phyloP scores from a whole-genome alignment of 208 protist genomes.

The Trypanosoma vivax region DNA sequence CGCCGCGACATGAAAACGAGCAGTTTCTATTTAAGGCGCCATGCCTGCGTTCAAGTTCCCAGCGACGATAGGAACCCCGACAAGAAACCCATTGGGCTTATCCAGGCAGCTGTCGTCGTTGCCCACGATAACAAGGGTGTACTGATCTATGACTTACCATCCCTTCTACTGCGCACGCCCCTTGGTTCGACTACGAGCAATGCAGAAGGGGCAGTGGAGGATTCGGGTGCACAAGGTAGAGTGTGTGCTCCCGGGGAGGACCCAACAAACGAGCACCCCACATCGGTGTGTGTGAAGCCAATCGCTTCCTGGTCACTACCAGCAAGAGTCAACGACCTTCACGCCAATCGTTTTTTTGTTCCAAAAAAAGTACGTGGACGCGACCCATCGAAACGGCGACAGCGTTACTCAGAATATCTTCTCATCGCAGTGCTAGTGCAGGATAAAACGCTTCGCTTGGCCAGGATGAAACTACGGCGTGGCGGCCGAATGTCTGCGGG shows the following conservation, averaged over 20 bases:
- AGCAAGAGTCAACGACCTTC: conserved; percentile 68
- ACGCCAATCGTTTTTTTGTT: conserved; percentile 57
- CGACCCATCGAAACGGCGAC: not conserved
- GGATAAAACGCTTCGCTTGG: conserved; percentile 71
- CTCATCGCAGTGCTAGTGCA: conserved; percentile 53
- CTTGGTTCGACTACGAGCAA: not conserved
- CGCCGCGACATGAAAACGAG: conserved; percentile 13
- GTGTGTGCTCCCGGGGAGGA: too few species aligned
- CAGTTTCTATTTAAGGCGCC: conserved; percentile 24
- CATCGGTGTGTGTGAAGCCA: conserved; percentile 20
- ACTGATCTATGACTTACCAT: conserved; percentile 34
- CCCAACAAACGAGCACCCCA: not conserved
- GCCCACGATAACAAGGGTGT: conserved; percentile 68
- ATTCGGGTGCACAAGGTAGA: not conserved
- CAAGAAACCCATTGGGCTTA: conserved; percentile 78
- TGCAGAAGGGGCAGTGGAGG: not conserved
- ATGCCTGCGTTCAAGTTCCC: conserved; percentile 51
- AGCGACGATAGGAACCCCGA: conserved; percentile 62
- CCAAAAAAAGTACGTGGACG: conserved; percentile 13
- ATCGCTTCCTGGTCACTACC: conserved; percentile 54
- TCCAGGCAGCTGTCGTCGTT: conserved; percentile 50
- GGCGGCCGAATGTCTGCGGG: not conserved
- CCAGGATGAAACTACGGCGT: conserved; percentile 35
- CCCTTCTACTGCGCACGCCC: conserved; percentile 23
- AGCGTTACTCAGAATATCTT: conserved; percentile 30